These are phyloP conservation scores for Candida ascalaphidarum DNA, from an alignment of 805 yeast species.

Conservation along the genomic window DNA sequence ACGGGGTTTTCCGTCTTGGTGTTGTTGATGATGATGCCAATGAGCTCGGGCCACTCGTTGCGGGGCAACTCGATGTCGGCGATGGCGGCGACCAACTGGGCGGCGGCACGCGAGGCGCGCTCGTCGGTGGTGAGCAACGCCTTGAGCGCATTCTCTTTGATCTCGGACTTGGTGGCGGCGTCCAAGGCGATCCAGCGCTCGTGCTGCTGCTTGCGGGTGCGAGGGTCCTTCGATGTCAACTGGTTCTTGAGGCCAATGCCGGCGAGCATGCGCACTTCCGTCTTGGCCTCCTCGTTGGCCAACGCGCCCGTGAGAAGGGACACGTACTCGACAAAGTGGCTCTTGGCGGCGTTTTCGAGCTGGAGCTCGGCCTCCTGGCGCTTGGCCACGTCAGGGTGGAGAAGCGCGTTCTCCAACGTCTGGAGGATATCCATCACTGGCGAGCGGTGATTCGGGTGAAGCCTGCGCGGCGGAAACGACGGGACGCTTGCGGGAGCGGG, in stretches of 20 bases:
- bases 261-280: constrained; percentile 88
- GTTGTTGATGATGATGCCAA: constrained; percentile 75
- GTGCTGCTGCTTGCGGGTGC: constrained; percentile 49
- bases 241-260: constrained; percentile 84
- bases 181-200: constrained; percentile 71
- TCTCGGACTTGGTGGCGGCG: constrained; percentile 43
- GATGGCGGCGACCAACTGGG: constrained; percentile 92
- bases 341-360: constrained; percentile 60
- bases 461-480: too few species aligned
- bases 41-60: constrained; percentile 81
- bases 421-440: constrained; percentile 59
- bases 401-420: constrained; percentile 72
- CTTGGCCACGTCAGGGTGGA: constrained; percentile 54
- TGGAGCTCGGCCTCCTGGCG: constrained; percentile 76
- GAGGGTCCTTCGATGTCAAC: constrained; percentile 69
- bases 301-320: constrained; percentile 63
- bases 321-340: constrained; percentile 69
- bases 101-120: constrained; percentile 80
- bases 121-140: constrained; percentile 60
- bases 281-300: constrained; percentile 51
- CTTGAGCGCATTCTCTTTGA: constrained; percentile 51
- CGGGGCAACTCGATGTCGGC: constrained; percentile 93
- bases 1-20: constrained; percentile 74
- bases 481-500: too few species aligned
- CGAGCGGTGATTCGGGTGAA: too few species aligned